phyloP scores from a whole-genome alignment of 2,329 filamentous ascomycete genomes.

The Alternaria sp. region DNA sequence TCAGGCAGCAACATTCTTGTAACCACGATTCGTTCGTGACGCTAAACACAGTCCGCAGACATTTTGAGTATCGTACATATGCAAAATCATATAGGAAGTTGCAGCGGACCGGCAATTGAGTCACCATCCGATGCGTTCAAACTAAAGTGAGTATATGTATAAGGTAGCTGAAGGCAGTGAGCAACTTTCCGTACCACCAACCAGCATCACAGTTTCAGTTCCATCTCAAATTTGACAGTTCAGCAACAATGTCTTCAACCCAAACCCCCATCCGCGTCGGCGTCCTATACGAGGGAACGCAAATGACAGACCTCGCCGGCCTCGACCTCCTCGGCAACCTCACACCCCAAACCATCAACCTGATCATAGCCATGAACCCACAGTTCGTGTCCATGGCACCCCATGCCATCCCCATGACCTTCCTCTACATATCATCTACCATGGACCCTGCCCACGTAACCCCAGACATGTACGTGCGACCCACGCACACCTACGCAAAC shows the following conservation, averaged over 20 bases:
- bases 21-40: neutral
- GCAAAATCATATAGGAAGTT: neutral
- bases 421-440: constrained; percentile 49
- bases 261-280: constrained; percentile 47
- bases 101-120: neutral
- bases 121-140: neutral
- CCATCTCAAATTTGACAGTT: neutral
- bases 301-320: constrained; percentile 50
- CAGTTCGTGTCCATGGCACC: constrained; percentile 17
- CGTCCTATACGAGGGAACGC: constrained; percentile 49
- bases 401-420: constrained; percentile 41
- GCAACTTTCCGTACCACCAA: neutral
- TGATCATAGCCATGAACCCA: constrained; percentile 19
- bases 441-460: constrained; percentile 42
- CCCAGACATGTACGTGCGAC: constrained; percentile 41
- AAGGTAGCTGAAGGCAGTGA: neutral
- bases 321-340: constrained; percentile 51
- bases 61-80: neutral
- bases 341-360: constrained; percentile 31
- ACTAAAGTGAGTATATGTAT: neutral
- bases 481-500: constrained; percentile 50
- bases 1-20: constrained; percentile 8
- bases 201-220: neutral
- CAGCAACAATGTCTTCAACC: neutral
- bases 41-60: neutral